A percentile compares a stretch with the other conserved stretches of the same genome.
phyloP scores from a whole-genome alignment of 23 red algal species.

The Gracilaria caudata region DNA sequence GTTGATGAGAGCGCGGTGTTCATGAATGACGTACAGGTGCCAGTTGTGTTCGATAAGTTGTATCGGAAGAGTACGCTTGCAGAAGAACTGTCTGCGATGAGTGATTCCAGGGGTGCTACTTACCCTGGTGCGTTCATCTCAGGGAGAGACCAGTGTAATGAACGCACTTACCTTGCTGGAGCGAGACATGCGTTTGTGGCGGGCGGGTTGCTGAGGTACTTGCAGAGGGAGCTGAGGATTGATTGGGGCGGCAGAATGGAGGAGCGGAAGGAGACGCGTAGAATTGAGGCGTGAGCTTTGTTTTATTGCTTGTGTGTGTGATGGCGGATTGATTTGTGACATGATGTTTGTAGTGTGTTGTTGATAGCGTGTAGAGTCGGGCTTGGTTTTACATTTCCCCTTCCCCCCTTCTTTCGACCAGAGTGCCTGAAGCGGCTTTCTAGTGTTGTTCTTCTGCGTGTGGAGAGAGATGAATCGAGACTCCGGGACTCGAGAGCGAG shows the following conservation, averaged over 20 bases:
- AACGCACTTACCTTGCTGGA: constrained; percentile 51
- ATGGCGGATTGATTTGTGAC: background rate
- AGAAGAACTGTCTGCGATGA: constrained; percentile 59
- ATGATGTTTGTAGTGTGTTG: constrained; percentile 16
- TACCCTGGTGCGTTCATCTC: constrained; percentile 61
- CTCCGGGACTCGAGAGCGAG: too few relatives aligned
- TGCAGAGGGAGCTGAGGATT: constrained; percentile 38
- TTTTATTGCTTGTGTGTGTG: background rate
- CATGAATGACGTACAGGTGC: constrained; percentile 64
- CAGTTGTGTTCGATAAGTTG: constrained; percentile 57
- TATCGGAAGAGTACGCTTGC: constrained; percentile 51
- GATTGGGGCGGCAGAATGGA: background rate
- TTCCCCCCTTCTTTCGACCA: background rate
- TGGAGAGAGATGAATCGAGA: too few relatives aligned
- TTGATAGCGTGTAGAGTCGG: background rate
- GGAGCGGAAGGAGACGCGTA: background rate
- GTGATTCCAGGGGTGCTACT: constrained; percentile 41
- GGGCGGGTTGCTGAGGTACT: constrained; percentile 3
- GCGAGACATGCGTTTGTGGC: constrained; percentile 3
- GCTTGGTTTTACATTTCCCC: background rate
- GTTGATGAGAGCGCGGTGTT: constrained; percentile 58
- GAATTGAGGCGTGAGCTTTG: background rate
- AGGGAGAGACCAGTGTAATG: constrained; percentile 52
- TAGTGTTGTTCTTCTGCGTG: too few relatives aligned
- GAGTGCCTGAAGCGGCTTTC: background rate